These are phyloP conservation scores for Pseudopyrenochaeta lycopersici DNA, from an alignment of 2,329 filamentous ascomycete species.

Conservation along the genomic window DNA sequence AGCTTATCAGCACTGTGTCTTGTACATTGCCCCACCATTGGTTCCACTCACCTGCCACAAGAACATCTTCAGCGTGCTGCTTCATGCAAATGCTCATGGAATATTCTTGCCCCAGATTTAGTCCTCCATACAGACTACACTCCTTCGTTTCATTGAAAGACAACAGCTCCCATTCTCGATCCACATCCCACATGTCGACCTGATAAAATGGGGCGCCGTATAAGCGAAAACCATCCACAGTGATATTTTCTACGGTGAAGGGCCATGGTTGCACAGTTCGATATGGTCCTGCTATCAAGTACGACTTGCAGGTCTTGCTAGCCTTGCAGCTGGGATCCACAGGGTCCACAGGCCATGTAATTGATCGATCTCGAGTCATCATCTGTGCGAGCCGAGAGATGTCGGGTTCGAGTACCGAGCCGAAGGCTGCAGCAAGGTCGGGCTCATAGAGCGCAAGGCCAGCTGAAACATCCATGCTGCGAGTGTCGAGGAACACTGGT, in stretches of 20 bases:
- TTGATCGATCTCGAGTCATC: conserved; percentile 20
- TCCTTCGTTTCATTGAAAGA: not conserved
- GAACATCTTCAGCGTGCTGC: conserved; percentile 5
- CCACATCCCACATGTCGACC: conserved; percentile 21
- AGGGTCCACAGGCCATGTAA: conserved; percentile 13
- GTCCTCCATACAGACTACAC: conserved; percentile 13
- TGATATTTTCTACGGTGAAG: conserved; percentile 5
- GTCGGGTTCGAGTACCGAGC: conserved; percentile 1
- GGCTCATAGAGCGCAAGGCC: conserved; percentile 21
- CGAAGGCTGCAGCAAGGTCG: conserved; percentile 1
- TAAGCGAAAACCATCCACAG: conserved; percentile 12
- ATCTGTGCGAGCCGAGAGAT: conserved; percentile 15
- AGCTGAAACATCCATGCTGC: conserved; percentile 15
- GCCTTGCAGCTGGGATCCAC: conserved; percentile 12
- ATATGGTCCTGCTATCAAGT: conserved; percentile 22
- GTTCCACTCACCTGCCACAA: conserved; percentile 21
- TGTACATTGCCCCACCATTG: too few relatives aligned
- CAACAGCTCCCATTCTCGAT: not conserved
- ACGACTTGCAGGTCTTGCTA: conserved; percentile 16
- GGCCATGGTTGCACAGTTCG: conserved; percentile 21
- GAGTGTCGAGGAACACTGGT: not conserved
- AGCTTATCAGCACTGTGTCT: too few relatives aligned
- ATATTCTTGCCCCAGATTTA: conserved; percentile 9
- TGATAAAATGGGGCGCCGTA: conserved; percentile 24
- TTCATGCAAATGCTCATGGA: conserved; percentile 17